These are phyloP conservation scores for Orbilia brochopaga DNA, from an alignment of 2,329 filamentous ascomycete species.

Conservation along the genomic window DNA sequence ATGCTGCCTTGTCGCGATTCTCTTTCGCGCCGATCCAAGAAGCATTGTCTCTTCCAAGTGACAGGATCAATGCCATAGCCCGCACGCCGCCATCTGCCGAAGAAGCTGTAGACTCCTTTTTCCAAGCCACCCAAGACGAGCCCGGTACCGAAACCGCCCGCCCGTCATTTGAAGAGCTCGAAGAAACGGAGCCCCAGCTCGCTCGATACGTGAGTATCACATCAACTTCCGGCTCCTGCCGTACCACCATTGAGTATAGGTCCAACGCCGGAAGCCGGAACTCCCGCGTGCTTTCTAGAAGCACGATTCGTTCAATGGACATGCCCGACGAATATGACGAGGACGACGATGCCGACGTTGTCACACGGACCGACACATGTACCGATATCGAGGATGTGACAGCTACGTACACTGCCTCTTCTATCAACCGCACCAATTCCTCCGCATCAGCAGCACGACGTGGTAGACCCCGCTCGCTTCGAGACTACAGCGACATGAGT, in stretches of 20 bases:
- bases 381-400: constrained; percentile 45
- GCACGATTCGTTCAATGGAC: constrained; percentile 40
- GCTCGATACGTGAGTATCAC: constrained; percentile 45
- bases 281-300: constrained; percentile 29
- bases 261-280: constrained; percentile 28
- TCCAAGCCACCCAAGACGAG: constrained; percentile 26
- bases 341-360: background rate
- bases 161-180: constrained; percentile 32
- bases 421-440: constrained; percentile 25
- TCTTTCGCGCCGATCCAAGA: constrained; percentile 34
- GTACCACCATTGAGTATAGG: constrained; percentile 45
- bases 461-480: constrained; percentile 17
- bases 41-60: background rate
- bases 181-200: constrained; percentile 35
- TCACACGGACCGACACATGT: constrained; percentile 6
- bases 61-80: background rate
- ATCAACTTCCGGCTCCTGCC: constrained; percentile 41
- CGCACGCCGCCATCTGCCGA: constrained; percentile 2
- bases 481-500: constrained; percentile 4
- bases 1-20: constrained; percentile 19
- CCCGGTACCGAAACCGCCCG: constrained; percentile 18
- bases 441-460: constrained; percentile 5
- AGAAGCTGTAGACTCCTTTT: constrained; percentile 40
- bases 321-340: constrained; percentile 32
- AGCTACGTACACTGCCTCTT: background rate